Base-by-base conservation (phyloP, 2,329 filamentous ascomycete genomes). In the Aspergillus ustus region DNA sequence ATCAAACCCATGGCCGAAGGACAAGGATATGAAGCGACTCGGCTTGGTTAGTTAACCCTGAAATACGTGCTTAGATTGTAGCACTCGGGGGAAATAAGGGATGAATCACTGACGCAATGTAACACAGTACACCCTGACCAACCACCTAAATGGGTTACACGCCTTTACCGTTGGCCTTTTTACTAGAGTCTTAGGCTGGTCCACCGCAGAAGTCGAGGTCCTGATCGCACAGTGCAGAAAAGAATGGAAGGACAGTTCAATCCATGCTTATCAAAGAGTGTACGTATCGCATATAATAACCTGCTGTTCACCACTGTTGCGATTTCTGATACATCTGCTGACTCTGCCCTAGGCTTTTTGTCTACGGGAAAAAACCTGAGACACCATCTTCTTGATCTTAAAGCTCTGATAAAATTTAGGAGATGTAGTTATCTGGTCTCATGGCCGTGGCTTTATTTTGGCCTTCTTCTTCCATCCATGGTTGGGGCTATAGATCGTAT, bases 251-350 rank as follows among this genome's bases (percentile, higher is more conserved):
- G 52, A 54, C 19, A 31, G 40, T 22, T 54, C 52, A 2, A 54
- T 54, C 15, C 52, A 54, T 22, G 52, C 52, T 15, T 54, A 54
- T 22, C 52, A 54, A 43, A 45, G 40, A 31, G 40, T 54, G 52
- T 54, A 54, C 40, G 52, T 11, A 5, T 11, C 29, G 29, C 15
- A 5, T 17, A 2, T 17, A 15, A 40, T 17, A 13, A 15, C 11
- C n/a, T n/a, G 25, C 25, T 25, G 25, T 25, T 25, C 25, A 25
- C 34, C 34, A 2, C 15, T 15, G 9, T 40, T 13, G 11, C 34
- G 15, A 5, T 40, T 40, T 31, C 37, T 31, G 25, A 15, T 20
- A 22, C 11, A 11, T 28, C 6, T 20, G 17, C 51, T 53, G 11
- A 44, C 22, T 40, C 6, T 11, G 25, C 2, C 37, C 25, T 19